These are phyloP conservation scores for Fomitopsis serialis DNA, from an alignment of 768 basidiomycete genomes.

Conservation along the genomic window DNA sequence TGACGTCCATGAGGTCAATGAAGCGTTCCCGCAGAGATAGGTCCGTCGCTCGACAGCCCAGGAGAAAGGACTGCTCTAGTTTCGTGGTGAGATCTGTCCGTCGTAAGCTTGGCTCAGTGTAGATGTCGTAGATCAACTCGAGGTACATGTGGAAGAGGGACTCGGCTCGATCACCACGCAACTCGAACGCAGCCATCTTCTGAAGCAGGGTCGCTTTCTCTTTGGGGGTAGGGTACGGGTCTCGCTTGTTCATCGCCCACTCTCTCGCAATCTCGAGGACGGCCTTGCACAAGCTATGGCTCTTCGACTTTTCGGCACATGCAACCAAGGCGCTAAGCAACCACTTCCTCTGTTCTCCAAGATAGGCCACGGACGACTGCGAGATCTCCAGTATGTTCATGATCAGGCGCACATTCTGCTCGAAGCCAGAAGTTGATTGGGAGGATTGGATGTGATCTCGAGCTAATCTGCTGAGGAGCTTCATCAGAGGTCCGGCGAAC, in stretches of 20 bases:
- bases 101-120: slow-evolving; percentile 78
- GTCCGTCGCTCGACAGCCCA: slow-evolving; percentile 86
- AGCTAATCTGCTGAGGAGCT: slow-evolving; percentile 76
- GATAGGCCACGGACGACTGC: slow-evolving; percentile 69
- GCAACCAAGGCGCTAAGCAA: slow-evolving; percentile 73
- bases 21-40: slow-evolving; percentile 75
- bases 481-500: slow-evolving; percentile 72
- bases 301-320: slow-evolving; percentile 89
- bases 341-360: slow-evolving; percentile 83
- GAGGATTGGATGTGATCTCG: slow-evolving; percentile 79
- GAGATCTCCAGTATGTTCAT: slow-evolving; percentile 85
- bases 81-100: slow-evolving; percentile 92
- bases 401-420: slow-evolving; percentile 58
- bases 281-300: slow-evolving; percentile 68
- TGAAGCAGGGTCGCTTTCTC: slow-evolving; percentile 89
- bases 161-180: slow-evolving; percentile 76
- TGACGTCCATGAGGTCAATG: slow-evolving; percentile 84
- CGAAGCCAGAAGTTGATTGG: slow-evolving; percentile 42
- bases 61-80: slow-evolving; percentile 87
- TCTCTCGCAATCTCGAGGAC: slow-evolving; percentile 81
- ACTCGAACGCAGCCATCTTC: slow-evolving; percentile 84
- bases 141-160: slow-evolving; percentile 77
- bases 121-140: slow-evolving; percentile 90
- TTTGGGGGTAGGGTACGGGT: slow-evolving; percentile 87
- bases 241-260: slow-evolving; percentile 86